These are phyloP conservation scores for Aspergillus pseudoterreus DNA, from an alignment of 2,329 filamentous ascomycete species.

Conservation along the genomic window DNA sequence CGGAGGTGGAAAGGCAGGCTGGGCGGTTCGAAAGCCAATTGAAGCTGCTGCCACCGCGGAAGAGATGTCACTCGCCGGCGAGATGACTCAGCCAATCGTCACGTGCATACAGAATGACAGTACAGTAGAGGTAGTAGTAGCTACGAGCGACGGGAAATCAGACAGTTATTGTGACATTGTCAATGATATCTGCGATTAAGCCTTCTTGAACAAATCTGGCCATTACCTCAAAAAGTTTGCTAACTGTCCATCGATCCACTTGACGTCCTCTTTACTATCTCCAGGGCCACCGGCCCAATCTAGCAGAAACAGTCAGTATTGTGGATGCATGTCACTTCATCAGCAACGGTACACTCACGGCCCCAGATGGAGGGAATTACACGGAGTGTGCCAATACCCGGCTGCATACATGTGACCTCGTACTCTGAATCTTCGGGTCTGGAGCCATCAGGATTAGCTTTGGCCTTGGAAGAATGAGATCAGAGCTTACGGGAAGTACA, in stretches of 20 bases:
- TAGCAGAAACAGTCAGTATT: constrained; percentile 19
- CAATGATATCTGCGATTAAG: neutral
- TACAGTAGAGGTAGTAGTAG: too few relatives aligned
- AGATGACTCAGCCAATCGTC: neutral
- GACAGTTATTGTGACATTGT: neutral
- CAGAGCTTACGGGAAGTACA: constrained; percentile 67
- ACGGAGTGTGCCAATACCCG: constrained; percentile 54
- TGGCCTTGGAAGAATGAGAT: neutral
- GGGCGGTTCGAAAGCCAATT: constrained; percentile 2
- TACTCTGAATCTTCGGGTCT: constrained; percentile 73
- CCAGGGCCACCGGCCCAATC: constrained; percentile 67
- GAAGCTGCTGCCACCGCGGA: neutral
- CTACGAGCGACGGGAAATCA: too few relatives aligned
- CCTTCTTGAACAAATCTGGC: constrained; percentile 2
- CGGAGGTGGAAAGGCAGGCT: constrained; percentile 9
- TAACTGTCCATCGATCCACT: constrained; percentile 66
- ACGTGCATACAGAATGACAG: neutral
- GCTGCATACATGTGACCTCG: constrained; percentile 63
- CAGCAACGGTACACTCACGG: constrained; percentile 42
- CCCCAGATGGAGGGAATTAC: constrained; percentile 63
- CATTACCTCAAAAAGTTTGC: constrained; percentile 47
- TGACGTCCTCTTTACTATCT: constrained; percentile 65
- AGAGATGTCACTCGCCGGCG: neutral
- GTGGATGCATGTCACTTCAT: neutral
- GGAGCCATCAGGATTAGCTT: constrained; percentile 5